Conservation (phyloP, 805 yeast genomes). For the Candida hungchunana region DNA sequence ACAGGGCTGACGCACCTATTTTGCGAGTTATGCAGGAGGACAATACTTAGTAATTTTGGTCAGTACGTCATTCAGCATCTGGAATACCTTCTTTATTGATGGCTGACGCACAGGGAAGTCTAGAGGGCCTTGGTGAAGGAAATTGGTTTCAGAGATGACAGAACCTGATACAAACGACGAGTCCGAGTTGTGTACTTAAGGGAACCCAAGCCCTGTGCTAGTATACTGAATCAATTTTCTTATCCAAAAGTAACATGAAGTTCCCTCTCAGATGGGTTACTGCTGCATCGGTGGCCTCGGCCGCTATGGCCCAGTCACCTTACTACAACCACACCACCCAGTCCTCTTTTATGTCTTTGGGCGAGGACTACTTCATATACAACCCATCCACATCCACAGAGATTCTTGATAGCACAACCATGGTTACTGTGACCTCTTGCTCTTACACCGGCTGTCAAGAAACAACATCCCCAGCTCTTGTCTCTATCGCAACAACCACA, state of each 20-base stretch:
- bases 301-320: constrained; percentile 24
- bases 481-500: constrained; percentile 32
- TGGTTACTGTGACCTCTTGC: constrained; percentile 23
- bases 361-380: constrained; percentile 1
- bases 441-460: constrained; percentile 11
- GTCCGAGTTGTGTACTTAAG: background rate
- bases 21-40: too few relatives aligned
- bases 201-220: background rate
- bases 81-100: too few relatives aligned
- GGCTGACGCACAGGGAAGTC: too few relatives aligned
- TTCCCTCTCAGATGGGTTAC: constrained; percentile 31
- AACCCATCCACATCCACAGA: constrained; percentile 2
- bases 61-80: too few relatives aligned
- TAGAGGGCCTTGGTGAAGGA: too few relatives aligned
- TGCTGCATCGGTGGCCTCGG: constrained; percentile 25
- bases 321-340: constrained; percentile 2
- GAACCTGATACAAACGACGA: constrained; percentile 1
- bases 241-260: background rate
- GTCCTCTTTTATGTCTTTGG: background rate
- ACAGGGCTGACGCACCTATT: too few relatives aligned
- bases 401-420: constrained; percentile 11
- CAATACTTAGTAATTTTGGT: too few relatives aligned
- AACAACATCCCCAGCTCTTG: constrained; percentile 17
- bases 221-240: background rate
- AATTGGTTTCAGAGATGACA: constrained; percentile 9